Evolutionary conservation across 106 monocot genomes (phyloP).

Genomic region (Agapanthus africanus): DNA sequence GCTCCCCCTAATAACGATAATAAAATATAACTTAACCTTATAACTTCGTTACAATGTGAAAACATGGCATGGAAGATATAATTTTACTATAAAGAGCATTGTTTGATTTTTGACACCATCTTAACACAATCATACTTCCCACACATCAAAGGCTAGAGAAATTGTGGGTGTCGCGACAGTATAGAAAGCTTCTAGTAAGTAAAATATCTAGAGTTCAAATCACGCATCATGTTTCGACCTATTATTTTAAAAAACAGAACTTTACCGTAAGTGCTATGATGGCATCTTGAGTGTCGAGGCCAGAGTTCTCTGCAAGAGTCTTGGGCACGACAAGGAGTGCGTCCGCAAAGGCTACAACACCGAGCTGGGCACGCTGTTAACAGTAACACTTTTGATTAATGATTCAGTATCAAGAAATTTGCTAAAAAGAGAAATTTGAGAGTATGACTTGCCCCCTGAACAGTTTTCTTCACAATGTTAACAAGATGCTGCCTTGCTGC

Average conservation of each 20-base stretch:
- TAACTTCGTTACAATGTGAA: too few species aligned
- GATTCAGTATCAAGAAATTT: not conserved
- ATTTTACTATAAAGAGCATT: too few species aligned
- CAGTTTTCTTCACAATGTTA: constrained; percentile 26
- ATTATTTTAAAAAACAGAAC: not conserved
- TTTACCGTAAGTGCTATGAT: constrained; percentile 72
- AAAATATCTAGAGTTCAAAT: too few species aligned
- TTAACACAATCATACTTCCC: too few species aligned
- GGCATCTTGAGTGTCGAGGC: constrained; percentile 94
- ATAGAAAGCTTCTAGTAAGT: too few species aligned
- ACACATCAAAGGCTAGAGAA: too few species aligned
- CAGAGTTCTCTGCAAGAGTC: constrained; percentile 91
- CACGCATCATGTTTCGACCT: not conserved
- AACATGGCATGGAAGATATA: too few species aligned
- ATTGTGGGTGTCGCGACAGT: too few species aligned
- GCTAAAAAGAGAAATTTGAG: not conserved
- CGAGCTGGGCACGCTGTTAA: constrained; percentile 90
- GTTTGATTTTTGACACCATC: too few species aligned
- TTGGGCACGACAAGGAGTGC: constrained; percentile 93
- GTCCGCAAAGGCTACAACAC: constrained; percentile 94
- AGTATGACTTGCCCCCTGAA: constrained; percentile 20
- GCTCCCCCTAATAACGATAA: constrained; percentile 48
- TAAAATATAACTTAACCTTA: not conserved
- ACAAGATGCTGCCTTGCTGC: constrained; percentile 27
- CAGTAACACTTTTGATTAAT: not conserved